phyloP scores from a whole-genome alignment of 495 filamentous ascomycete genomes.

The Astrothelium macrocarpum region DNA sequence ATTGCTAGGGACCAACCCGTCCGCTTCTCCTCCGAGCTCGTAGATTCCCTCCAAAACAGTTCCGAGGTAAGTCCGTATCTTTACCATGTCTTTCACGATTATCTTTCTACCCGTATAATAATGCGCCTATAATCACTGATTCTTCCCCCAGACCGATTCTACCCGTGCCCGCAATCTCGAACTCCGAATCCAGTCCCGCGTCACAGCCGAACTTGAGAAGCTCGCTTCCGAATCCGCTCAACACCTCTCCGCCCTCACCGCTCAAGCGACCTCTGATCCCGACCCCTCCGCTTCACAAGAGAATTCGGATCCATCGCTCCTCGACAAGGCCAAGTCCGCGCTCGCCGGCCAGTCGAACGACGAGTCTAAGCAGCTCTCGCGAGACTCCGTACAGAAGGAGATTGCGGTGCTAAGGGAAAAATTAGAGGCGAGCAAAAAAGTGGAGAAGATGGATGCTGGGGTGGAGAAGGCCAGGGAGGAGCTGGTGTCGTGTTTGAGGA shows the following conservation, averaged over 20 bases:
- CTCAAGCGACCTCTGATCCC: slow-evolving; percentile 34
- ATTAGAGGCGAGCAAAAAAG: slow-evolving; percentile 64
- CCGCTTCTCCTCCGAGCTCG: slow-evolving; percentile 75
- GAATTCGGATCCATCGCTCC: slow-evolving; percentile 12
- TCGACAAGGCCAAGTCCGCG: slow-evolving; percentile 6
- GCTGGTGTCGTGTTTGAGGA: slow-evolving; percentile 71
- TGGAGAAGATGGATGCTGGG: slow-evolving; percentile 53
- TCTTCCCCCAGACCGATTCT: slow-evolving; percentile 58
- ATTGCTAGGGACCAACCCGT: slow-evolving; percentile 63
- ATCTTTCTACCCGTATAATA: not conserved
- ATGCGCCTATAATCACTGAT: not conserved
- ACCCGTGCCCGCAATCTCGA: slow-evolving; percentile 76
- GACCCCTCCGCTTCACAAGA: slow-evolving; percentile 25
- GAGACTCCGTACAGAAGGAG: slow-evolving; percentile 50
- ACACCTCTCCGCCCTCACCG: slow-evolving; percentile 51
- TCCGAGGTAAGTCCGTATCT: slow-evolving; percentile 55
- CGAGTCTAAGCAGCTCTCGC: slow-evolving; percentile 27
- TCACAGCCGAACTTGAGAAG: slow-evolving; percentile 70
- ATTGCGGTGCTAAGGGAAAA: slow-evolving; percentile 64
- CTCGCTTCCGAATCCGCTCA: slow-evolving; percentile 49
- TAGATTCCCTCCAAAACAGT: slow-evolving; percentile 71
- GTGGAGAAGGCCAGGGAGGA: slow-evolving; percentile 65
- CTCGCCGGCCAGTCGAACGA: slow-evolving; percentile 35
- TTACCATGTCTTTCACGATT: slow-evolving; percentile 8
- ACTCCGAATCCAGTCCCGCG: slow-evolving; percentile 79